Base-by-base conservation (phyloP, 2,329 filamentous ascomycete genomes). In the Claviceps pazoutovae region DNA sequence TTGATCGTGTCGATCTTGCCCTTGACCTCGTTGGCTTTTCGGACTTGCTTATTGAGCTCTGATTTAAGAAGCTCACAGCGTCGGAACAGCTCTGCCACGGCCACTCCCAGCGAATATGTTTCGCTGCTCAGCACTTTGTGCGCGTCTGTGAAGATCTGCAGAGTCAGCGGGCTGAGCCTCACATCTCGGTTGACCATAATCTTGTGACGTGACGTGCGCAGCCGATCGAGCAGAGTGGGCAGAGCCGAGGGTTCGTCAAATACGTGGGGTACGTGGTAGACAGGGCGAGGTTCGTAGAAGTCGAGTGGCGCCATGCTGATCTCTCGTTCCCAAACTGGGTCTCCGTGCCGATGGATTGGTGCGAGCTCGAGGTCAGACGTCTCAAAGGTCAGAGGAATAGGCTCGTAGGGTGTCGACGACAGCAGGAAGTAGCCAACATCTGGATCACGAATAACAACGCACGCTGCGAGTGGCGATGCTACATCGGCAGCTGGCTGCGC, bases 41-140 rank as follows among this genome's bases (percentile, higher is more conserved):
- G 69, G 23, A 89, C 75, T 62, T 90, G 85, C 55, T 82, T 78
- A 56, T 71, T 73, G 43, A 89, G 73, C 61, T 89, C 84, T 17
- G 73, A 70, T 59, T 84, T 81, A 26, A 90, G 72, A 46, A 80
- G 74, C 57, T 84, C 77, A 55, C 84, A 87, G 51, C 82, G 76
- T 26, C 82, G 74, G 67, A 89, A 90, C 5, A 90, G 71, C 59
- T 88, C 84, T 1, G 84, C 79, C 1, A 83, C 85, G 1, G 83
- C 85, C 44, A 78, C 70, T 16, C 84, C 84, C 11, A 90, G 73
- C 11, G 73, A 74, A 57, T 84, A 74, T 0, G 84, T 88, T 64
- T 90, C 84, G 9, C 77, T 75, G 55, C 80, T 80, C 5, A 90
- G 71, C 5, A 86, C 71, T 61, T 84, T 81, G 64, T 91, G 86